Base-by-base conservation (phyloP, 2,329 filamentous ascomycete genomes). In the Graphium sp. region DNA sequence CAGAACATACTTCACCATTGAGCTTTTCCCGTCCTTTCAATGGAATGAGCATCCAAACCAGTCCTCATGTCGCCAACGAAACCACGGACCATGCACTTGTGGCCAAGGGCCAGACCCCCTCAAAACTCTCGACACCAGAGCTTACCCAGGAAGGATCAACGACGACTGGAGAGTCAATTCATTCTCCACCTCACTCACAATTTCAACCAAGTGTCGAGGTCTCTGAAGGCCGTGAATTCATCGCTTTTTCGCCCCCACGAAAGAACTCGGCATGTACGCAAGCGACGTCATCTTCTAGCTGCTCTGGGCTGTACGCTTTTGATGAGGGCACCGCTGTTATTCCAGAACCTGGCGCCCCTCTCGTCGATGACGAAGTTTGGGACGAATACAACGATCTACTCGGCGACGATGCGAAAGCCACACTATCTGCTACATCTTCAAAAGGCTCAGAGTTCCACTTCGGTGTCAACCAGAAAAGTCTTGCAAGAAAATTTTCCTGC, bases 371-470 rank as follows among this genome's bases (percentile, higher is more conserved):
- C 41, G 87, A 94, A 44, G 66, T 93, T 2, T 95, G 87, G 87
- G 75, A 85, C 29, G 87, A 92, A 50, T 94, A 91, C 44, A 75
- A 95, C 38, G 87, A 94, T 41, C 56, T 94, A 9, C 66, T 94
- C 30, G 79, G 80, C 29, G 74, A 81, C 8, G 62, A n/a, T n/a
- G n/a, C n/a, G n/a, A n/a, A n/a, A n/a, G n/a, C n/a, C n/a, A n/a
- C n/a, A n/a, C n/a, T n/a, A n/a, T n/a, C n/a, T n/a, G n/a, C n/a
- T n/a, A n/a, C n/a, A n/a, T 71, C 67, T 1, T 73, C 71, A 1
- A 56, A 59, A 16, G 65, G 64, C 0, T 45, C 59, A 31, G 60
- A 71, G 14, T 66, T 74, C 41, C 58, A 66, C 36, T 56, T 69
- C 9, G 63, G 72, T 37, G 53, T 46, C 2, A 62, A 62, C 27